Evolutionary conservation across 2,329 filamentous ascomycete species (phyloP).

Genomic region (Ascomycota sp.): DNA sequence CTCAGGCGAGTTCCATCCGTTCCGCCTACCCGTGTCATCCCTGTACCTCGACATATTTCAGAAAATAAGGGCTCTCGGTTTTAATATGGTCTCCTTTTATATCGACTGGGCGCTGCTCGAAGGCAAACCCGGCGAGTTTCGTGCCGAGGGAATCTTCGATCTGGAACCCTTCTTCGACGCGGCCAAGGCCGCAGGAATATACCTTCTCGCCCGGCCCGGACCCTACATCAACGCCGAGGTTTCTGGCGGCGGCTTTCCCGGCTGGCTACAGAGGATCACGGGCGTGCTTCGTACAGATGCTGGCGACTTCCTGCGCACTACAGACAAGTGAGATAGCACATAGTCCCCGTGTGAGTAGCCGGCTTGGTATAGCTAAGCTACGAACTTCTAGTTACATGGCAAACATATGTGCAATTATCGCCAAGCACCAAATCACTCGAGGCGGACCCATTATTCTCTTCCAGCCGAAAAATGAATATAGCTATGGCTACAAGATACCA

Average conservation of each 20-base stretch:
- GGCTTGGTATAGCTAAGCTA: background rate
- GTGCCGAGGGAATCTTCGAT: constrained; percentile 50
- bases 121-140: constrained; percentile 48
- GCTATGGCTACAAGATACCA: constrained; percentile 22
- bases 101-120: constrained; percentile 61
- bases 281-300: constrained; percentile 43
- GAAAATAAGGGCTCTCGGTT: constrained; percentile 64
- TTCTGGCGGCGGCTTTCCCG: constrained; percentile 59
- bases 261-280: constrained; percentile 54
- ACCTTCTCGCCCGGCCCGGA: constrained; percentile 50
- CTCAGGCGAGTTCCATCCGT: constrained; percentile 56
- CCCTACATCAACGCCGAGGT: constrained; percentile 66
- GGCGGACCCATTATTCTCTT: constrained; percentile 61
- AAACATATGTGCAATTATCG: constrained; percentile 44
- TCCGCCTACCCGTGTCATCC: constrained; percentile 23
- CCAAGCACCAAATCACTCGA: constrained; percentile 61
- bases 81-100: constrained; percentile 65
- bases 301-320: constrained; percentile 41
- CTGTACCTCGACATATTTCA: constrained; percentile 54
- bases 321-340: constrained; percentile 30
- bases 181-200: constrained; percentile 52
- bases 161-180: constrained; percentile 59
- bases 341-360: no score
- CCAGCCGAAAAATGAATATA: constrained; percentile 72
- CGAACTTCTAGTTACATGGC: constrained; percentile 29